These are phyloP conservation scores for Pyrenophora seminiperda DNA, from an alignment of 2,329 filamentous ascomycete species.

Conservation along the genomic window DNA sequence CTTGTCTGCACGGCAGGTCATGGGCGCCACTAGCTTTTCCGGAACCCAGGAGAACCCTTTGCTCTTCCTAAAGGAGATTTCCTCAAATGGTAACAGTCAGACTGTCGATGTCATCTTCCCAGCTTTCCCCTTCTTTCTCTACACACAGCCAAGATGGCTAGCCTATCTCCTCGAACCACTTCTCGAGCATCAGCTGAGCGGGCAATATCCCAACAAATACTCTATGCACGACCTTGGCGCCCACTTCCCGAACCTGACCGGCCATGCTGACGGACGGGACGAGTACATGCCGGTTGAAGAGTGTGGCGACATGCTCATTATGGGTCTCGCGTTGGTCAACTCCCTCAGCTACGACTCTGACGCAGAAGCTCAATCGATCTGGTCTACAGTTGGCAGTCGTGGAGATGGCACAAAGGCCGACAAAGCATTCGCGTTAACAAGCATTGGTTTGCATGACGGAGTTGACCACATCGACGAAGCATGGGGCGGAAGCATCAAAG, in stretches of 20 bases:
- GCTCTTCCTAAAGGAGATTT: conserved; percentile 84
- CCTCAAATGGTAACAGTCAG: conserved; percentile 82
- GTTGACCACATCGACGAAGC: conserved; percentile 65
- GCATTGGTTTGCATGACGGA: conserved; percentile 56
- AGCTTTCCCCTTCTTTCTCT: conserved; percentile 83
- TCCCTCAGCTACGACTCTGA: conserved; percentile 68
- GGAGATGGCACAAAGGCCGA: conserved; percentile 32
- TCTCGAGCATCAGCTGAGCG: conserved; percentile 79
- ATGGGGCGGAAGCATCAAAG: conserved; percentile 62
- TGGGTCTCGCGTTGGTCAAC: conserved; percentile 78
- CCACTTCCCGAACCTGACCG: conserved; percentile 77
- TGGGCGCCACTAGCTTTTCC: conserved; percentile 77
- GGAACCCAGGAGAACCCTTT: conserved; percentile 73
- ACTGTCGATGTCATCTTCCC: conserved; percentile 90
- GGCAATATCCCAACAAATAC: conserved; percentile 82
- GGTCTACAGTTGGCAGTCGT: conserved; percentile 55
- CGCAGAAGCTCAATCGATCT: conserved; percentile 62
- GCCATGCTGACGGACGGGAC: conserved; percentile 71
- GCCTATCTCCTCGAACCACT: conserved; percentile 79
- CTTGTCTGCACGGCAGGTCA: conserved; percentile 77
- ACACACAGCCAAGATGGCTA: conserved; percentile 81
- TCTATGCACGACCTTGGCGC: conserved; percentile 77
- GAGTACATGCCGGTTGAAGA: conserved; percentile 80
- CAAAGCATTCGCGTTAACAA: conserved; percentile 56
- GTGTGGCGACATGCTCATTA: conserved; percentile 81